Evolutionary conservation across 2,329 filamentous ascomycete genomes (phyloP).

Genomic region (Fusarium foetens): DNA sequence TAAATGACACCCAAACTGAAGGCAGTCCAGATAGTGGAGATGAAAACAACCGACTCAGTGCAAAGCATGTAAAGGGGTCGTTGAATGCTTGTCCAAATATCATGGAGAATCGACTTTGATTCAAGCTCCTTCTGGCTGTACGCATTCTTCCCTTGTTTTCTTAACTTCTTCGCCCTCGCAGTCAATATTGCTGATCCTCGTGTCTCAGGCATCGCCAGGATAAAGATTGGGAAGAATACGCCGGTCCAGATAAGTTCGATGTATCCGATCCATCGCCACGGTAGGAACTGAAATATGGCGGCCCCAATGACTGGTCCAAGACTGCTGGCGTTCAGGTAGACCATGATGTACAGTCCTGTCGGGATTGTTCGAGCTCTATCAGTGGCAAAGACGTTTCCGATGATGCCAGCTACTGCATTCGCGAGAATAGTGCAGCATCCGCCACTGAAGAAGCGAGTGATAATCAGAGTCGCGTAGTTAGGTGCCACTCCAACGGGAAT

Average conservation of each 20-base stretch:
- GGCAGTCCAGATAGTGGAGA: constrained; percentile 16
- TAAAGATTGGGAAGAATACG: constrained; percentile 26
- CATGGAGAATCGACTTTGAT: constrained; percentile 9
- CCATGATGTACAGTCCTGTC: constrained; percentile 17
- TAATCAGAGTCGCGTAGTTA: constrained; percentile 24
- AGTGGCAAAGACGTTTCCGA: constrained; percentile 11
- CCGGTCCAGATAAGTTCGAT: constrained; percentile 32
- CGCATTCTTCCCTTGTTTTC: neutral
- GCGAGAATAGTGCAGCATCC: constrained; percentile 20
- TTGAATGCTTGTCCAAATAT: constrained; percentile 7
- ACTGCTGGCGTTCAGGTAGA: constrained; percentile 22
- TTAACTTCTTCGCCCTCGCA: neutral
- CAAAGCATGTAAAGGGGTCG: constrained; percentile 27
- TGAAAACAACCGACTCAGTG: constrained; percentile 14
- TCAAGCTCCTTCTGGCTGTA: constrained; percentile 24
- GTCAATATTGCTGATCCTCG: constrained; percentile 15
- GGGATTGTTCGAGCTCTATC: constrained; percentile 23
- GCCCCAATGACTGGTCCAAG: constrained; percentile 25
- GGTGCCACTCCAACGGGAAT: constrained; percentile 13
- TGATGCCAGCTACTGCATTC: constrained; percentile 5
- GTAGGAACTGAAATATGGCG: constrained; percentile 10
- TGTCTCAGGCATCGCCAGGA: constrained; percentile 24
- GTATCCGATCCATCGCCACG: constrained; percentile 29
- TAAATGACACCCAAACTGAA: constrained; percentile 23
- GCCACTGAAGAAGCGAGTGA: constrained; percentile 22